Conservation (phyloP, 1,139 yeast genomes). For the Nakaseomyces glabratus region DNA sequence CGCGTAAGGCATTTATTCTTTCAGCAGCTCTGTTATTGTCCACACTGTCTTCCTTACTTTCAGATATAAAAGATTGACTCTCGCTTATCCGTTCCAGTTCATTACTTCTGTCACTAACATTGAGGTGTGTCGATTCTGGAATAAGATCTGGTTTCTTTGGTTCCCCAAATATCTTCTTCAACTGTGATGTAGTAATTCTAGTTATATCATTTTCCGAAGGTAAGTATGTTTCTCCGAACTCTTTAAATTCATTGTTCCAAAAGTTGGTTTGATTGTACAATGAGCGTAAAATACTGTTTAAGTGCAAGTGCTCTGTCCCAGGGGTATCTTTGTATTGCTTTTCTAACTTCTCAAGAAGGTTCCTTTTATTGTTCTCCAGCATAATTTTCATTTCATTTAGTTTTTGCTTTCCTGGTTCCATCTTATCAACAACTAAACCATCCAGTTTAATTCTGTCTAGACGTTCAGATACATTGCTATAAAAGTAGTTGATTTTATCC, state of each 20-base stretch:
- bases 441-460: conserved; percentile 76
- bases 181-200: conserved; percentile 79
- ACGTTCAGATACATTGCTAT: conserved; percentile 63
- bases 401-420: conserved; percentile 56
- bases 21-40: not conserved
- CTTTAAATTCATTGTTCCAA: conserved; percentile 82
- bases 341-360: conserved; percentile 41
- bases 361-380: conserved; percentile 44
- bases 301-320: conserved; percentile 57
- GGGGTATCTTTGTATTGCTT: conserved; percentile 46
- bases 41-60: not conserved
- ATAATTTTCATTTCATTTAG: conserved; percentile 50
- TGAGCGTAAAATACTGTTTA: conserved; percentile 61
- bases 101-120: not conserved
- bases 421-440: conserved; percentile 56
- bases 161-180: conserved; percentile 62
- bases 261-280: conserved; percentile 75
- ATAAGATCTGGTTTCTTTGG: conserved; percentile 14
- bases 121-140: not conserved
- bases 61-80: not conserved
- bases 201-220: conserved; percentile 95
- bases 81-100: not conserved
- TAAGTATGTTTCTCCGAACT: conserved; percentile 68
- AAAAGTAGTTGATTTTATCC: conserved; percentile 50
- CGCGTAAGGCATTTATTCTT: not conserved